Base-by-base conservation (phyloP, 345 rosid genomes). In the Murraya paniculata region DNA sequence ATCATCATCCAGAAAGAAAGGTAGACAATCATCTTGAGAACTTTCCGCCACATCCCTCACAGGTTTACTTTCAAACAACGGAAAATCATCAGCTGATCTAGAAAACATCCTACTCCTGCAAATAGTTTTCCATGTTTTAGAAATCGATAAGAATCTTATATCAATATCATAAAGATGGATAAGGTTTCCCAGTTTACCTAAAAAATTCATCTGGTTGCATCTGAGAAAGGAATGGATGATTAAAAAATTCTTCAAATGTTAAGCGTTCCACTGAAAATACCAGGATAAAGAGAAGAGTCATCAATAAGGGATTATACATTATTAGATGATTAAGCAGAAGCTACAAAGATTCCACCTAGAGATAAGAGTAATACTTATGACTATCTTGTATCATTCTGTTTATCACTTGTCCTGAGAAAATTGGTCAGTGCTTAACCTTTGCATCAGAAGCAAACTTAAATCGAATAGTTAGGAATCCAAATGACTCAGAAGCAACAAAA, bases 201-300 rank as follows among this genome's bases (percentile, higher is more conserved):
- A 82, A 81, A 41, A 85, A 65, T 36, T 86, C 88, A 73, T 90
- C 93, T 24, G 82, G 79, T 65, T 83, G 90, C 74, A 81, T 80
- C 31, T 76, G 85, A 58, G 85, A 88, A 82, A 96, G 88, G 77
- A 91, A 96, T 62, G 97, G 90, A 78, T 96, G 98, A 78, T 94
- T 91, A 81, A 96, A 96, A 81, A 94, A 94, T 88, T 96, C 99
- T 77, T 96, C 94, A 85, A 92, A 96, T 74, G 99, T 96, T 73
- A 94, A 81, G 21, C 99, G 88, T 78, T 94, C 98, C 91, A 96
- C 99, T 96, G 91, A 19, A 82, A 74, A 86, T 68, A 78, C 53
- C 79, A 76, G 75, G 69, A 78, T 11, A 56, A 69, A 62, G 65
- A 30, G 57, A 60, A 60, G 56, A 53, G 60, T 57, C 55, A 70